phyloP scores from a whole-genome alignment of 805 yeast genomes.

The Teunomyces panamensis region DNA sequence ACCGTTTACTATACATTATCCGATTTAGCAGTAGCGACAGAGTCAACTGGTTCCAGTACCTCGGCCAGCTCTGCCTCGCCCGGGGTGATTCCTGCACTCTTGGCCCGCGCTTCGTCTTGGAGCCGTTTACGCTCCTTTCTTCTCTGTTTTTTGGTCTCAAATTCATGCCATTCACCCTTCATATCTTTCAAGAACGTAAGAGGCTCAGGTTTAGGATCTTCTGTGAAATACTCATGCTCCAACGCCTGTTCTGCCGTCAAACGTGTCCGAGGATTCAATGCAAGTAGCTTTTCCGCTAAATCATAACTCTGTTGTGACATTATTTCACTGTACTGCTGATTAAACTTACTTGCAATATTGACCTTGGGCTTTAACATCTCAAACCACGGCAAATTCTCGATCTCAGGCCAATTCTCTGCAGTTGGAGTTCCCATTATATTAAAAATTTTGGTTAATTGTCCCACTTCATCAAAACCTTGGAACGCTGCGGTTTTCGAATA shows the following conservation, averaged over 20 bases:
- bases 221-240: conserved; percentile 64
- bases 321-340: conserved; percentile 22
- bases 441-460: conserved; percentile 75
- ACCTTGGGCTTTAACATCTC: conserved; percentile 69
- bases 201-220: conserved; percentile 64
- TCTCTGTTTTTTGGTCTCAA: conserved; percentile 82
- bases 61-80: not conserved
- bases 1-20: not conserved
- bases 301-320: conserved; percentile 47
- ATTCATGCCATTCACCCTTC: conserved; percentile 94
- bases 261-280: conserved; percentile 67
- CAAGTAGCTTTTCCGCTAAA: conserved; percentile 60
- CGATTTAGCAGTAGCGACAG: not conserved
- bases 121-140: conserved; percentile 44
- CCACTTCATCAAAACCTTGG: conserved; percentile 85
- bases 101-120: conserved; percentile 24
- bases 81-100: not conserved
- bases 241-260: conserved; percentile 70
- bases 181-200: conserved; percentile 53
- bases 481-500: conserved; percentile 74
- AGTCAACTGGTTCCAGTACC: not conserved
- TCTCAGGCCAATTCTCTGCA: conserved; percentile 68
- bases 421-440: conserved; percentile 87
- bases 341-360: conserved; percentile 29
- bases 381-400: conserved; percentile 88